phyloP scores from a whole-genome alignment of 78 protist species.

The Isochrysis galbana region DNA sequence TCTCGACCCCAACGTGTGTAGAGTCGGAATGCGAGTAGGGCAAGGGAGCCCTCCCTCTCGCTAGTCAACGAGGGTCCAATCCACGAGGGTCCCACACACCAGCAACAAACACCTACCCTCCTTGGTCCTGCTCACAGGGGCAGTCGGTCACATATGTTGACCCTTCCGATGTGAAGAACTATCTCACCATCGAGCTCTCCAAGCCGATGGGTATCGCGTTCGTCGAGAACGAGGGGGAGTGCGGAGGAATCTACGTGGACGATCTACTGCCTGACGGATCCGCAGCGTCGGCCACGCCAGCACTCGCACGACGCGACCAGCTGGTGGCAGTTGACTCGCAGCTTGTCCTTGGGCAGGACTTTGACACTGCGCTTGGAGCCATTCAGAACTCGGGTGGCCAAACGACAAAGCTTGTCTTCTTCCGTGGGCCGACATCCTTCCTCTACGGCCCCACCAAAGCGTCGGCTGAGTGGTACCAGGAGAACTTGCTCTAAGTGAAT shows the following conservation, averaged over 20 bases:
- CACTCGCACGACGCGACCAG: neutral
- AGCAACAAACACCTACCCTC: no score
- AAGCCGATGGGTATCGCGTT: constrained; percentile 26
- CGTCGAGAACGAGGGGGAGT: constrained; percentile 13
- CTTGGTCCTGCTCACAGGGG: neutral
- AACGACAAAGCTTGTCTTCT: neutral
- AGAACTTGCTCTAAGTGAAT: neutral
- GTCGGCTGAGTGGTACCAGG: neutral
- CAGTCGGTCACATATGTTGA: neutral
- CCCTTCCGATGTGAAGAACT: neutral
- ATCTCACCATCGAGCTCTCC: neutral
- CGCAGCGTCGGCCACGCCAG: neutral
- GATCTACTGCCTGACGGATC: neutral
- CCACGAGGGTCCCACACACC: no score
- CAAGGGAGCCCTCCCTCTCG: no score
- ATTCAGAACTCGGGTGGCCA: neutral
- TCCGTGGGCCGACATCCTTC: constrained; percentile 11
- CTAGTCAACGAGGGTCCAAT: no score
- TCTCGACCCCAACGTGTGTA: no score
- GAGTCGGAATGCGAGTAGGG: no score
- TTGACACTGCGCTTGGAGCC: neutral
- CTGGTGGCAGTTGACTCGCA: neutral
- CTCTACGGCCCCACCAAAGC: constrained; percentile 11
- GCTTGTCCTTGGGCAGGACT: neutral
- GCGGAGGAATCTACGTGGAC: neutral